Evolutionary conservation across 2,329 filamentous ascomycete genomes (phyloP), one percentile per base, ranked within the genome.

Genomic region (Penicillium corylophilum): DNA sequence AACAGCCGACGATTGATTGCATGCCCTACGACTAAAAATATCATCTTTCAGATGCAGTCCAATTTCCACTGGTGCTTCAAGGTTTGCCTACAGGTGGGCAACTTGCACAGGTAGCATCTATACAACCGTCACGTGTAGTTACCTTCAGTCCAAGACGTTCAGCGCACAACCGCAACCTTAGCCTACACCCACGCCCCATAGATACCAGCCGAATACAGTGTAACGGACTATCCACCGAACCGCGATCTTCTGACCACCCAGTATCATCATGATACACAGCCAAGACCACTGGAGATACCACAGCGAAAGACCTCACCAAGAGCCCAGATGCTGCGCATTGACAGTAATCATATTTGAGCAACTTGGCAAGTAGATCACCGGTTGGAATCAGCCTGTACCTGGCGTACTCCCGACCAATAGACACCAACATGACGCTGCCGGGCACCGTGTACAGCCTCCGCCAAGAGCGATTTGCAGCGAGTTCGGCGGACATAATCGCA

Each of bases 371-470:
- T 16, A 23, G 39, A 41, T 26, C 12, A 41, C 39, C 39, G 23
- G 4, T 4, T 10, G 16, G n/a, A 22, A 38, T 4, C 18, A n/a
- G n/a, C 35, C n/a, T 26, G 13, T 15, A 41, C 39, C 22, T 26
- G 13, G 22, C 36, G 2, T 16, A 8, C n/a, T 35, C 4, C 31
- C 31, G 15, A n/a, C 35, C 35, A 26, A 41, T 26, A 5, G 39
- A 29, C 31, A n/a, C 15, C 24, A 39, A 23, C 16, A 28, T 15
- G 28, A 18, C 18, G 24, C 26, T 18, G 16, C 4, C 4, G 22
- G 16, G 41, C 13, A 44, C 44, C 45, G 35, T 44, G 44, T 51
- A 51, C 38, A 51, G 58, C 51, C 58, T 48, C 58, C 54, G 54
- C 56, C 54, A 61, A 61, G 58, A 44, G 7, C 24, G 28, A 38